Evolutionary conservation across 441 rosid species (phyloP), one percentile per base, ranked within the genome.

Genomic region (Pelargonium citronellum): DNA sequence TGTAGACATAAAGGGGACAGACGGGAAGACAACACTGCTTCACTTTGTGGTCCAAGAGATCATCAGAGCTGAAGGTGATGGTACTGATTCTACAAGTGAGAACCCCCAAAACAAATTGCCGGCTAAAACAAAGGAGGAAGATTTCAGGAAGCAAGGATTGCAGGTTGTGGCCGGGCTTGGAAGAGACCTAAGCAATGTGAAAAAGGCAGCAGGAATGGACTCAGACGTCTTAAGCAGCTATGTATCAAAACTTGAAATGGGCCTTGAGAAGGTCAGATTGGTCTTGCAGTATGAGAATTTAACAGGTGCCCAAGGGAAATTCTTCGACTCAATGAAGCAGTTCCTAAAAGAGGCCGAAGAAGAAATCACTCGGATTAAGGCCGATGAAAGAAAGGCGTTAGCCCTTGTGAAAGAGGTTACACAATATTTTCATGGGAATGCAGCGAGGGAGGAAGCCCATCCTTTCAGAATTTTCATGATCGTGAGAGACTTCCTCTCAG

Each of bases 41-140:
- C 99, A 95, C 77, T 95, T 95, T 78, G 99, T 95, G 44, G 99
- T 95, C 79, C 99, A 95, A 82, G 99, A 91, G 82, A 91, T 95
- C 79, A 89, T 91, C 66, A 85, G 86, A 83, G 81, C 96, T 0
- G 97, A 95, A 79, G 91, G 84, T 44, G 80, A 84, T 61, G 73
- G 64, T 43, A 77, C 87, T 62, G 71, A 79, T 74, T 71, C 82
- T 64, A 73, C 78, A 67, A 74, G 80, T 0, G 87, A 74, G 73
- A 81, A 77, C 65, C 67, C 68, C 69, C 86, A 81, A 67, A 79
- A 67, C 68, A 76, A 72, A 64, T 67, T 58, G 16, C 64, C 71
- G 43, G 72, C 79, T 15, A 67, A 66, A 58, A 58, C 75, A 57
- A 86, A 72, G 79, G 92, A 82, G 43, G 93, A 90, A 3, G 88